A percentile compares a stretch with the other conserved stretches of the same genome.
These are phyloP conservation scores for Blastosporella zonata DNA, from an alignment of 1,284 basidiomycete genomes.

Conservation along the genomic window DNA sequence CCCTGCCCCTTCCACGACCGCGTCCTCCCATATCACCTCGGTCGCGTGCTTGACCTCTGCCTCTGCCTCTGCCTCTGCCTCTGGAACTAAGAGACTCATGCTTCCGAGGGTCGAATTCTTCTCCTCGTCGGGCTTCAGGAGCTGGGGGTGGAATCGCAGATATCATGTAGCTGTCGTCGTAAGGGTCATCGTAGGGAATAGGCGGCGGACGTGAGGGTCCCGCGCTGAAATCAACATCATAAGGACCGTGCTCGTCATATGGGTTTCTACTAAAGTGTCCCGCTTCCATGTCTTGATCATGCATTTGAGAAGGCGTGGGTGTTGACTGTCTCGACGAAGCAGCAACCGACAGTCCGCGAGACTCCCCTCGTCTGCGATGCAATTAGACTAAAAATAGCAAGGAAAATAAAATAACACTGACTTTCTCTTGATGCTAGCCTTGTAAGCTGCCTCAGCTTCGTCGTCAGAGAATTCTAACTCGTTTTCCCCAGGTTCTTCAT, in stretches of 20 bases:
- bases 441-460: slow-evolving; percentile 76
- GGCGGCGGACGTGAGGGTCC: slow-evolving; percentile 59
- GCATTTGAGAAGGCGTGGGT: slow-evolving; percentile 49
- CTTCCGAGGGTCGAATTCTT: slow-evolving; percentile 3
- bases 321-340: slow-evolving; percentile 53
- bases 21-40: slow-evolving; percentile 25
- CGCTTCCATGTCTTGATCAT: slow-evolving; percentile 51
- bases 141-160: slow-evolving; percentile 14
- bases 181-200: slow-evolving; percentile 74
- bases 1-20: slow-evolving; percentile 27
- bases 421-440: slow-evolving; percentile 54
- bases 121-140: slow-evolving; percentile 7
- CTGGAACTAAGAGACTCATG: slow-evolving; percentile 21
- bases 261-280: slow-evolving; percentile 50
- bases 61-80: slow-evolving; percentile 24
- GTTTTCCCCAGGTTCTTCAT: slow-evolving; percentile 84
- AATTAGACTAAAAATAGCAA: slow-evolving; percentile 6
- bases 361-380: slow-evolving; percentile 46
- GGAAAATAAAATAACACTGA: slow-evolving; percentile 27
- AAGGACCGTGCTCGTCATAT: slow-evolving; percentile 60
- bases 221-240: slow-evolving; percentile 58
- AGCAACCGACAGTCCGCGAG: slow-evolving; percentile 45
- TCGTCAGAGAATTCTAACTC: slow-evolving; percentile 91
- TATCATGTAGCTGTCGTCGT: slow-evolving; percentile 49
- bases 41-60: slow-evolving; percentile 24